Percentiles rank a stretch among this genome's conserved stretches.
Evolutionary conservation across 257 asterid species (phyloP).

Genomic region (Verbena officinalis): DNA sequence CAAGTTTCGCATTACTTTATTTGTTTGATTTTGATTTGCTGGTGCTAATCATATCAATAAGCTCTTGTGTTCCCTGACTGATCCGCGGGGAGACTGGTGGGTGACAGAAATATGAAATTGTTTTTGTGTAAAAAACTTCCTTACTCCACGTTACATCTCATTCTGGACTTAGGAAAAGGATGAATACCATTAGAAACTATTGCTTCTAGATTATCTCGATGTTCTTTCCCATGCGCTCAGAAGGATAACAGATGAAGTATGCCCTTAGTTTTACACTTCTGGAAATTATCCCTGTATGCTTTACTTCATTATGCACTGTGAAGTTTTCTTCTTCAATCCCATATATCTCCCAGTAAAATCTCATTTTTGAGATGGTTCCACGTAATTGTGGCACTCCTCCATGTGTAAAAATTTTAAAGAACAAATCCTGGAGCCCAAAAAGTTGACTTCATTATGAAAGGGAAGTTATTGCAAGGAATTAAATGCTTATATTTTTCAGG

Average conservation of each 20-base stretch:
- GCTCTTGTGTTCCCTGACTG: no score
- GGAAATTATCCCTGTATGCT: background rate
- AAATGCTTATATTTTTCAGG: background rate
- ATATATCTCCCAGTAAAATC: background rate
- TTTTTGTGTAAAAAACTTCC: no score
- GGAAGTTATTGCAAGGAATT: background rate
- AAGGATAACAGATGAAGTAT: background rate
- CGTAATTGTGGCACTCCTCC: background rate
- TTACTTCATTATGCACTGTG: background rate
- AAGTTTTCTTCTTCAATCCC: background rate
- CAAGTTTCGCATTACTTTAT: no score
- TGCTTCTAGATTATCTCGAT: conserved; percentile 2
- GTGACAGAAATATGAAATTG: background rate
- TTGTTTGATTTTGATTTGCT: no score
- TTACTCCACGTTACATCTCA: background rate
- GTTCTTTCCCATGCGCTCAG: background rate
- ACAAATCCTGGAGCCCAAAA: conserved; percentile 8
- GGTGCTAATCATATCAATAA: no score
- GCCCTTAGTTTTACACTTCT: no score
- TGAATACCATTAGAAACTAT: background rate
- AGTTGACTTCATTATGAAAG: background rate
- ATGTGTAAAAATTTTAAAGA: conserved; percentile 1
- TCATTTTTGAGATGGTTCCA: background rate
- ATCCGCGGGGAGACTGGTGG: no score
- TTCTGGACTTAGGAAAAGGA: background rate